phyloP scores from a whole-genome alignment of 164 flowering plant species.

The Aristolochia contorta region DNA sequence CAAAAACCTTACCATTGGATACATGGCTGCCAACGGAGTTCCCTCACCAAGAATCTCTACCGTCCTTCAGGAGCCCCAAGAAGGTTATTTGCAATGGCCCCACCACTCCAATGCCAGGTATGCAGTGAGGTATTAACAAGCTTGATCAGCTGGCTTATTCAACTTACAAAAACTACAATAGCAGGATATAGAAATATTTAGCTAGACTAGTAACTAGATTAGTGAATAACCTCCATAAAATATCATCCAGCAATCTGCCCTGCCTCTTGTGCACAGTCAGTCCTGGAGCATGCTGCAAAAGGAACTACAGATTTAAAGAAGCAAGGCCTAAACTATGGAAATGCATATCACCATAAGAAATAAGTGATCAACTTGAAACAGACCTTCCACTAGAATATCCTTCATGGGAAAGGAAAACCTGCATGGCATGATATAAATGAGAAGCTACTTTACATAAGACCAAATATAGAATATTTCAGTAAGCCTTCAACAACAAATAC shows the following conservation, averaged over 20 bases:
- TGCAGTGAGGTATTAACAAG: too few species aligned
- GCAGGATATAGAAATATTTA: too few species aligned
- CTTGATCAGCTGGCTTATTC: too few species aligned
- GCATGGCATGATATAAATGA: conserved; percentile 10
- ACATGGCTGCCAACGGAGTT: too few species aligned
- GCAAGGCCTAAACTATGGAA: not conserved
- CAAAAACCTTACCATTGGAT: too few species aligned
- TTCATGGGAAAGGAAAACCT: conserved; percentile 9
- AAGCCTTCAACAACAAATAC: not conserved
- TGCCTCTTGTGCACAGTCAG: not conserved
- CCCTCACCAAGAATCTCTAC: too few species aligned
- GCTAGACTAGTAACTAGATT: too few species aligned
- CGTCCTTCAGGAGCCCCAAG: too few species aligned
- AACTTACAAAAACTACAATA: too few species aligned
- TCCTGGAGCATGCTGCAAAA: conserved; percentile 10
- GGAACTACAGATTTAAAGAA: conserved; percentile 6
- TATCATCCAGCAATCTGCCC: conserved; percentile 4
- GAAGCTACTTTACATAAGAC: conserved; percentile 3
- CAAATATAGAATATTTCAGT: not conserved
- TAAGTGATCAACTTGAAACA: not conserved
- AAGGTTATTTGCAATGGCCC: too few species aligned
- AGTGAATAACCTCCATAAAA: conserved; percentile 4
- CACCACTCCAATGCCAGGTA: too few species aligned
- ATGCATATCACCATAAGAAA: not conserved
- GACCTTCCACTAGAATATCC: conserved; percentile 7